These are phyloP conservation scores for Phytopythium boreale DNA, from an alignment of 352 stramenopile genomes.

Conservation along the genomic window DNA sequence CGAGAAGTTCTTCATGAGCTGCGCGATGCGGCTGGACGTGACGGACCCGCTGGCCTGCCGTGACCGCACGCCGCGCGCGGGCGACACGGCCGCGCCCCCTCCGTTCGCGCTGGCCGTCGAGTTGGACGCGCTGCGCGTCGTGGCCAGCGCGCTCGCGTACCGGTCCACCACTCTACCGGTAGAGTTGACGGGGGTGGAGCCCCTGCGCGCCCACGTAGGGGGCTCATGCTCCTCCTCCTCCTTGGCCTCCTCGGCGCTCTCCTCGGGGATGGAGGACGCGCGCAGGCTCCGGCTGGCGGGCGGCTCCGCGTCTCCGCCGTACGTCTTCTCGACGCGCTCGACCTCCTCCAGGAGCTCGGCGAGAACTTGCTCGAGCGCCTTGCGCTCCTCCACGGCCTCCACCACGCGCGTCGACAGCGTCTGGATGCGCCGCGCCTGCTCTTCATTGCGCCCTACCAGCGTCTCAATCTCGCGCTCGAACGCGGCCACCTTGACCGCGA, in stretches of 20 bases:
- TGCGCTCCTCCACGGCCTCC: constrained; percentile 42
- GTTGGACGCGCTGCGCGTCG: constrained; percentile 7
- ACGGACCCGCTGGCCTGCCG: constrained; percentile 2
- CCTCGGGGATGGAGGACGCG: constrained; percentile 19
- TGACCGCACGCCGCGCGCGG: constrained; percentile 8
- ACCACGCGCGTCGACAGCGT: constrained; percentile 41
- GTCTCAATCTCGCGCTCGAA: constrained; percentile 49
- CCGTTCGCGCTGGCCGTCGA: neutral
- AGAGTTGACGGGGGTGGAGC: neutral
- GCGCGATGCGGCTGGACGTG: constrained; percentile 50
- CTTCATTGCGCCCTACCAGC: constrained; percentile 50
- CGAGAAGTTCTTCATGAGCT: constrained; percentile 77
- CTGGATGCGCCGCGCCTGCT: constrained; percentile 52
- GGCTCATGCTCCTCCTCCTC: constrained; percentile 8
- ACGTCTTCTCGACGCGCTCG: constrained; percentile 19
- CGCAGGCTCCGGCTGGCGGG: constrained; percentile 13
- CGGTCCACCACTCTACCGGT: constrained; percentile 40
- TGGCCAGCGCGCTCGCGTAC: constrained; percentile 42
- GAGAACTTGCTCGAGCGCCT: constrained; percentile 55
- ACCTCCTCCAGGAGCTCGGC: constrained; percentile 65
- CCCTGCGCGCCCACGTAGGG: neutral
- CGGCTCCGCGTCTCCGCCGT: constrained; percentile 6
- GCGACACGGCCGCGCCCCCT: neutral
- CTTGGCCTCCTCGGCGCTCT: constrained; percentile 18
- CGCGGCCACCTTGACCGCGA: constrained; percentile 44